Base-by-base conservation (phyloP, 495 filamentous ascomycete species). In the Penicillium chermesinum region DNA sequence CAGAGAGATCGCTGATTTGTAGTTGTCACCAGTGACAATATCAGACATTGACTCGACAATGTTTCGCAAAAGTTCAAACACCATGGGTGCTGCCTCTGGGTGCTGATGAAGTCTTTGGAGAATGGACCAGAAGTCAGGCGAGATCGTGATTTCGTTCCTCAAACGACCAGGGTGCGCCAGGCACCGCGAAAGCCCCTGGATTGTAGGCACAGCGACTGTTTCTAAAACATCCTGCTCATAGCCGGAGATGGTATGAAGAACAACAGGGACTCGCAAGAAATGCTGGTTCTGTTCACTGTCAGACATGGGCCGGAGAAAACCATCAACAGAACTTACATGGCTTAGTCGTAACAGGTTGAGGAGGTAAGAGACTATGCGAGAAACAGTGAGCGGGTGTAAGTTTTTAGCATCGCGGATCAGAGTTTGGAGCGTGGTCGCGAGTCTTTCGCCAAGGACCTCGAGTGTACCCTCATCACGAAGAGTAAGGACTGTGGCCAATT, bases 51-150 rank as follows among this genome's bases (percentile, higher is more conserved):
- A 76, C 13, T 83, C 76, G 8, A 85, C 78, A 44, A 91, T 82
- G 22, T 73, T 74, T 57, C 90, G 83, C 1, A 96, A 74, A 9
- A 97, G 82, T 32, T 86, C 81, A 62, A 96, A 96, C 5, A 95
- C 89, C 10, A 81, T 75, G 0, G 84, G 74, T 18, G 89, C 84
- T 1, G 85, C 82, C 35, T 88, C 84, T 12, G 77, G 59, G 38
- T 84, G 75, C 7, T 70, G 69, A 32, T 87, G 79, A 27, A 99
- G 73, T 8, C 81, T 81, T 50, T 87, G 80, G 30, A 99, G 71
- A 34, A 96, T 89, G 13, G 88, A 85, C 93, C 93, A 99, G 66
- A 99, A 96, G 55, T 99, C 94, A 1, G 93, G 93, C 19, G 91
- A 96, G 15, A 88, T 90, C 58, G 91, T 90, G 50, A 97, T 88